Base-by-base conservation (phyloP, 1,284 basidiomycete species). In the Coriolopsis trogii region DNA sequence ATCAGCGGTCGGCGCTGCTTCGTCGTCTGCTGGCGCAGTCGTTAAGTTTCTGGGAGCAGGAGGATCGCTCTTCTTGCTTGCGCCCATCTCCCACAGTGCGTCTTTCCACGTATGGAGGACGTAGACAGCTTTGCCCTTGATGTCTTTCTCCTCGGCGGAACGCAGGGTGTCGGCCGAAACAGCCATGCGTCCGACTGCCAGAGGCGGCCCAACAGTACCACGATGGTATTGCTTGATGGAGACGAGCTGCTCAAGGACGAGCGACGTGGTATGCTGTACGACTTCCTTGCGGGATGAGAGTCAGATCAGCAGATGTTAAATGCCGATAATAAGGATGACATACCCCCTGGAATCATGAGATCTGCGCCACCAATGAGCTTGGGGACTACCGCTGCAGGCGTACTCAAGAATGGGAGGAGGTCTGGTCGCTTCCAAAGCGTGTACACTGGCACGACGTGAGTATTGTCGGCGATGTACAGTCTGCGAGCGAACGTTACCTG, bases 311-410 rank as follows among this genome's bases (percentile, higher is more conserved):
- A 46, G 30, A 18, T 25, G 30, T 21, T 9, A 41, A n/a, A 33
- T n/a, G n/a, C 4, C 12, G 16, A 15, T 16, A 33, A 16, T 33
- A 16, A 12, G 12, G 9, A 21, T 40, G 46, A 72, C 80, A 66
- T 64, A 85, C 89, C 86, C 69, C 89, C 89, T 3, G 88, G 87
- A 30, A 89, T 83, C 87, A 91, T 90, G 6, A 91, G 76, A 69
- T 91, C 87, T 1, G 89, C 88, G 20, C 89, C 90, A 28, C 81
- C 80, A 15, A 82, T 68, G 18, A 91, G 76, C 37, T 84, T 74
- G 2, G 84, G 81, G 33, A 88, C 82, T 51, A 84, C 91, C 44
- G 71, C 69, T 46, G 76, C 67, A 3, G 88, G 86, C 0, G 87
- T 89, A 2, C 84, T 81, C 10, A 92, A 61, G 53, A 77, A 75